These are phyloP conservation scores for Pseudogymnoascus sp. DNA, from an alignment of 2,329 filamentous ascomycete genomes.

Conservation along the genomic window DNA sequence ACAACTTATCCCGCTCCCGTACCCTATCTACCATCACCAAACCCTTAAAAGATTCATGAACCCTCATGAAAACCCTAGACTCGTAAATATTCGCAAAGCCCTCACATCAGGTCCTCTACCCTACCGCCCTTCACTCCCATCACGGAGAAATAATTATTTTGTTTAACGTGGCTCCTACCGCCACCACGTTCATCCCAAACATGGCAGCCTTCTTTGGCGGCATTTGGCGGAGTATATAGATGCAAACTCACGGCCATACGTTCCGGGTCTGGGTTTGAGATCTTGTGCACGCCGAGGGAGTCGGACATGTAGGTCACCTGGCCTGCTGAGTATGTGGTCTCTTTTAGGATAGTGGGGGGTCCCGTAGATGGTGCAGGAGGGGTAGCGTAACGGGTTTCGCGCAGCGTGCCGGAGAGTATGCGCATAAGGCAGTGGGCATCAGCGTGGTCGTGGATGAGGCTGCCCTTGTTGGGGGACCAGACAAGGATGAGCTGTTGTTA, in stretches of 20 bases:
- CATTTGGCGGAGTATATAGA: conserved; percentile 83
- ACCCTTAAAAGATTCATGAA: not conserved
- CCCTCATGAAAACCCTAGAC: not conserved
- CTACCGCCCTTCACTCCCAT: not conserved
- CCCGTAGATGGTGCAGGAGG: conserved; percentile 44
- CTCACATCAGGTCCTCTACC: not conserved
- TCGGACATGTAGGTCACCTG: conserved; percentile 88
- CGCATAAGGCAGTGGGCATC: conserved; percentile 92
- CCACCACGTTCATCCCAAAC: conserved; percentile 74
- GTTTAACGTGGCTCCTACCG: conserved; percentile 60
- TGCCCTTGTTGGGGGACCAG: conserved; percentile 77
- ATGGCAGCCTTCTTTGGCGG: conserved; percentile 71
- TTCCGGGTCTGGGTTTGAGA: conserved; percentile 62
- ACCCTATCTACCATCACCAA: not conserved
- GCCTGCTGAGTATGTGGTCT: conserved; percentile 60
- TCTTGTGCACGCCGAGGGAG: conserved; percentile 75
- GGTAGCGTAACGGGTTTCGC: conserved; percentile 63
- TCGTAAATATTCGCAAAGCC: not conserved
- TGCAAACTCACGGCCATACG: conserved; percentile 81
- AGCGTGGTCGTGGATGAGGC: conserved; percentile 80
- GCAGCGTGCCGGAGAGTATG: conserved; percentile 68
- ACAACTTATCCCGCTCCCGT: not conserved
- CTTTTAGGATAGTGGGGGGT: conserved; percentile 56
- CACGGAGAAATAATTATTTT: conserved; percentile 63
- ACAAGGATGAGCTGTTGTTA: conserved; percentile 66